These are phyloP conservation scores for Gossypium davidsonii DNA, from an alignment of 441 rosid genomes.

Conservation along the genomic window DNA sequence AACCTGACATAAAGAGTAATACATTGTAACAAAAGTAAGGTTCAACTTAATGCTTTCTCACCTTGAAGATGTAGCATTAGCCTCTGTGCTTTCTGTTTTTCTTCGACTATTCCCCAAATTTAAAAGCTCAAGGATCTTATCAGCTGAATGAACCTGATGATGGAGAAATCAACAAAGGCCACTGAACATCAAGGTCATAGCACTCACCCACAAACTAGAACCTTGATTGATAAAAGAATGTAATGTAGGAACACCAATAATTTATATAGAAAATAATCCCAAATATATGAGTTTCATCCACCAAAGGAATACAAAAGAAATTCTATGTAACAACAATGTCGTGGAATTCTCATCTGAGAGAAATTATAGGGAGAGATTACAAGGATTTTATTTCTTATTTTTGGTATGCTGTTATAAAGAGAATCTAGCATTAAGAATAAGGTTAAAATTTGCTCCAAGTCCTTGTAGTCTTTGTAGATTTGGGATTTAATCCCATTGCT, in stretches of 20 bases:
- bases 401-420: background rate
- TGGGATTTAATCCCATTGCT: background rate
- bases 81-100: slow-evolving; percentile 87
- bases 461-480: background rate
- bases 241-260: background rate
- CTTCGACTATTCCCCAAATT: slow-evolving; percentile 83
- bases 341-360: background rate
- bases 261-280: background rate
- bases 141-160: slow-evolving; percentile 74
- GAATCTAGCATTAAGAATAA: background rate
- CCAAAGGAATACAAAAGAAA: background rate
- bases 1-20: slow-evolving; percentile 7
- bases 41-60: slow-evolving; percentile 18
- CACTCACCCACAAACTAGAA: slow-evolving; percentile 6
- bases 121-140: slow-evolving; percentile 81
- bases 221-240: background rate
- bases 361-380: background rate
- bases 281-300: background rate
- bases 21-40: background rate
- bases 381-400: background rate
- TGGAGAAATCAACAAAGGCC: slow-evolving; percentile 17
- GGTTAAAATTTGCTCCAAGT: background rate
- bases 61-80: slow-evolving; percentile 88
- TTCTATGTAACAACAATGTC: background rate
- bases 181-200: background rate